phyloP scores from a whole-genome alignment of 441 rosid species.

The Adansonia gregorii region DNA sequence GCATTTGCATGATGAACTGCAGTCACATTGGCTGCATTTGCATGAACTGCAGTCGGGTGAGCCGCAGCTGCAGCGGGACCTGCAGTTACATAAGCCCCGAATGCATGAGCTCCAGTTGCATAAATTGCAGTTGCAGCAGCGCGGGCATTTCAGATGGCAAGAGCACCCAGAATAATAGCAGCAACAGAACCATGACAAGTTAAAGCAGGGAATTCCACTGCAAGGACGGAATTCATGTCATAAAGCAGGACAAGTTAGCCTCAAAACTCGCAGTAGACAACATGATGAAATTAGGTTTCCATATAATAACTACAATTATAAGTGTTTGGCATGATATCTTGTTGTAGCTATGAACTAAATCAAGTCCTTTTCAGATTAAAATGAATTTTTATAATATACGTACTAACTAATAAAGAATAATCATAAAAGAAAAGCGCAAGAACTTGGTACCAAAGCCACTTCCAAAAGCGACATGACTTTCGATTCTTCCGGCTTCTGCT shows the following conservation, averaged over 20 bases:
- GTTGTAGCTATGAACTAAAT: not conserved
- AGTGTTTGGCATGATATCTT: not conserved
- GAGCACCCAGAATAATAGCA: constrained; percentile 65
- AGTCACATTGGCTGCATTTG: not conserved
- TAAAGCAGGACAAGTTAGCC: not conserved
- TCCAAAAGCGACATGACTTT: constrained; percentile 68
- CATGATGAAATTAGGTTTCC: not conserved
- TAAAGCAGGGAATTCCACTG: constrained; percentile 65
- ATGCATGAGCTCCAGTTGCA: not conserved
- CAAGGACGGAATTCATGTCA: constrained; percentile 24
- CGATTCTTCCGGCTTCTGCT: constrained; percentile 62
- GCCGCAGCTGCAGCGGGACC: not conserved
- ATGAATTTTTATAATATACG: not conserved
- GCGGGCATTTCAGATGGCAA: constrained; percentile 46
- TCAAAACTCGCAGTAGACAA: too few species aligned
- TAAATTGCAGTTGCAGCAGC: constrained; percentile 42
- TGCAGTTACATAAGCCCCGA: not conserved
- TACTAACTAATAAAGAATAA: not conserved
- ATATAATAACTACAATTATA: not conserved
- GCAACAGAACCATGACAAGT: constrained; percentile 66
- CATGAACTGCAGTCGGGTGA: not conserved
- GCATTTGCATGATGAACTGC: too few species aligned
- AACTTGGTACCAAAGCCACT: constrained; percentile 77
- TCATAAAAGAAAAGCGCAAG: constrained; percentile 9
- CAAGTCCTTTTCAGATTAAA: not conserved